Conservation (phyloP, 441 rosid genomes). For the Lepidium campestre region DNA sequence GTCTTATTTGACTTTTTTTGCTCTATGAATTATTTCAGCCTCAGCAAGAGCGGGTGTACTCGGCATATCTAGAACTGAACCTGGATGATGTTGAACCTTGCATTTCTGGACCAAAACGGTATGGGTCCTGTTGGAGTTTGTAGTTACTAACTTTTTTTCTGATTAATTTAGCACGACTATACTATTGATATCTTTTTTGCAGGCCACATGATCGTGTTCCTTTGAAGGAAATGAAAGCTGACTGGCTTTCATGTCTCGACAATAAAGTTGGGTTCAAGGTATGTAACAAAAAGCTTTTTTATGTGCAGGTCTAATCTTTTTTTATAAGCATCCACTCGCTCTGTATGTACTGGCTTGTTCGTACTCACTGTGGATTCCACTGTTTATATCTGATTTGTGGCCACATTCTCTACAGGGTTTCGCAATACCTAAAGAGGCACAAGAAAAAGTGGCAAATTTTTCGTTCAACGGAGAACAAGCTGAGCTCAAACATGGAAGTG, state of each 20-base stretch:
- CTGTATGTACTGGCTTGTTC: not conserved
- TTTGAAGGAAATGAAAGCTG: conserved; percentile 85
- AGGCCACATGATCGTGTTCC: conserved; percentile 99
- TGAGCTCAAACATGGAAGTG: conserved; percentile 82
- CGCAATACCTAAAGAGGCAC: conserved; percentile 87
- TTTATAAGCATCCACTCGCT: not conserved
- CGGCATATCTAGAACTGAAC: conserved; percentile 74
- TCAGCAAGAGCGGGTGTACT: conserved; percentile 79
- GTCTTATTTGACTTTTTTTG: not conserved
- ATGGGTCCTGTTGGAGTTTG: conserved; percentile 2
- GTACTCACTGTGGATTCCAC: not conserved
- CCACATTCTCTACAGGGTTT: conserved; percentile 53
- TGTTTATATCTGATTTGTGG: not conserved
- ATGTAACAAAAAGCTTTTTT: not conserved
- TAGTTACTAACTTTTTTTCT: not conserved
- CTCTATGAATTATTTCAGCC: conserved; percentile 47
- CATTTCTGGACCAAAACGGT: conserved; percentile 96
- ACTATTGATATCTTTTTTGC: conserved; percentile 14
- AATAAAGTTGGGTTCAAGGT: conserved; percentile 89
- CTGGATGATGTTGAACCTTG: conserved; percentile 87
- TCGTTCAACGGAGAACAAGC: conserved; percentile 75
- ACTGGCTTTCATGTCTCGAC: conserved; percentile 90
- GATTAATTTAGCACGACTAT: not conserved
- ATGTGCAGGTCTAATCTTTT: not conserved
- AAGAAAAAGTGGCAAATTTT: conserved; percentile 66